Base-by-base conservation (phyloP, 1,139 yeast genomes). In the Hanseniaspora uvarum region DNA sequence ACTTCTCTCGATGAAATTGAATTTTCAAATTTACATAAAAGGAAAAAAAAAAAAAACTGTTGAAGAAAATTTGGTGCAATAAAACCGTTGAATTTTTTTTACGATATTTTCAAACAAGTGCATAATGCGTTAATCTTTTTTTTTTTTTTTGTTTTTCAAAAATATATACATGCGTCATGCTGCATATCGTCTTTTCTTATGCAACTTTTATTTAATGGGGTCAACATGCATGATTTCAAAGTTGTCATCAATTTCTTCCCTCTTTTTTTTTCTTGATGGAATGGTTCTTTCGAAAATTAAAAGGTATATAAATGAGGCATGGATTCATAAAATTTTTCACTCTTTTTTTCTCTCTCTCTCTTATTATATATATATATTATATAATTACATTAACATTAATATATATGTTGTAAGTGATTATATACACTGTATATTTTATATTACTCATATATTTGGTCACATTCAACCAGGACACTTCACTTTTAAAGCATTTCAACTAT, bases 381-480 rank as follows among this genome's bases (percentile, higher is more conserved):
- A 7, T 12, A 19, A 10, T 16, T 12, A 2, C 16, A 16, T 36
- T 2, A 36, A n/a, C n/a, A n/a, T n/a, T n/a, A n/a, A n/a, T n/a
- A n/a, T n/a, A n/a, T n/a, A n/a, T n/a, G n/a, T n/a, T n/a, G n/a
- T n/a, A n/a, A n/a, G n/a, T n/a, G n/a, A n/a, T n/a, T n/a, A n/a
- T n/a, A n/a, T n/a, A n/a, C n/a, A n/a, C n/a, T n/a, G n/a, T n/a
- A n/a, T n/a, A n/a, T n/a, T n/a, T n/a, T n/a, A n/a, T n/a, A n/a
- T n/a, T n/a, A n/a, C n/a, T n/a, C n/a, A n/a, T n/a, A n/a, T n/a
- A n/a, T n/a, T n/a, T n/a, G n/a, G 11, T 18, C 11, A 16, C 10
- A 36, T 16, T 18, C 21, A 28, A 40, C 45, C 33, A 40, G 45
- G 45, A 40, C 45, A 40, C 23, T 16, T 40, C 45, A 40, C 33